Base-by-base conservation (phyloP, 2,329 filamentous ascomycete genomes). In the Claviceps sp. region DNA sequence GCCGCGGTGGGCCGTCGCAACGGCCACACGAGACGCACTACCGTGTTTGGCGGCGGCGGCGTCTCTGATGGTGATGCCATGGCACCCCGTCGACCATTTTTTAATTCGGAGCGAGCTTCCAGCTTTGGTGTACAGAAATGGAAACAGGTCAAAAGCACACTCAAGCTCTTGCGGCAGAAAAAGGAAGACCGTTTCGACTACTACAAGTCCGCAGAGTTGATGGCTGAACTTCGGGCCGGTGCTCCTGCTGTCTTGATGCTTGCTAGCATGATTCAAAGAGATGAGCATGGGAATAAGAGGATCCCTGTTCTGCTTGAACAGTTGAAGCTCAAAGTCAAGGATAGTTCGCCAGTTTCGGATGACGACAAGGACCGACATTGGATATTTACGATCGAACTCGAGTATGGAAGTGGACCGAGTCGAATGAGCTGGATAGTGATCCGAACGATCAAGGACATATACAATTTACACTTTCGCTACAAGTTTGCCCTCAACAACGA, bases 371-470 rank as follows among this genome's bases (percentile, higher is more conserved):
- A 82, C 56, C 72, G 90, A 34, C 93, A 97, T 67, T 82, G 87
- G 62, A 77, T 93, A 8, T 95, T 97, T 66, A 85, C 84, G 45
- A 90, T 98, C 52, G 89, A 95, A 60, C 74, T 98, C 16, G 93
- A 98, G 65, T 98, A 98, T 65, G 93, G 93, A 14, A 97, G 87
- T 64, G 94, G 93, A 0, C 81, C 93, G 52, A 96, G 91, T 51
- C 80, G 93, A 53, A 97, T 98, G 94, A 88, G 87, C 63, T 98
- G 93, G 93, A 84, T 87, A 17, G 87, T 98, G 54, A 83, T 89
- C 61, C 80, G 93, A 51, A 90, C 88, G 10, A 78, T 97, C 41
- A 78, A 82, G 59, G 93, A 98, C 64, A 95, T 98, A 60, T 81
- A 88, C 59, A 95, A 96, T 60, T 73, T 98, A 39, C 93, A 98